These are phyloP conservation scores for Cladosporium halotolerans DNA, from an alignment of 2,329 filamentous ascomycete genomes.

Conservation along the genomic window DNA sequence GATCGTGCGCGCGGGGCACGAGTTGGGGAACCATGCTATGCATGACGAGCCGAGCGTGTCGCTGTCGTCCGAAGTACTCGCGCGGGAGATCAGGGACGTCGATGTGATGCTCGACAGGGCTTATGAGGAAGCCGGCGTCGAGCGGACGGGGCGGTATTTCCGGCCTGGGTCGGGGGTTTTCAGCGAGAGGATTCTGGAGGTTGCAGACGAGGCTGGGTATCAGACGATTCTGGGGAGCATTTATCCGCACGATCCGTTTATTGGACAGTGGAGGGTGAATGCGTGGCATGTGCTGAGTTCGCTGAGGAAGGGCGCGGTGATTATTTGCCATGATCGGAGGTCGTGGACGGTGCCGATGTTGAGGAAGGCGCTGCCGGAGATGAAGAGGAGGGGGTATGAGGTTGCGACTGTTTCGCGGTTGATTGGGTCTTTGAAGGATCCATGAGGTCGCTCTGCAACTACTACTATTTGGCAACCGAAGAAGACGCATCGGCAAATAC, in stretches of 20 bases:
- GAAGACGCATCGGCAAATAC: too few species aligned
- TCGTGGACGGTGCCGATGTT: conserved; percentile 81
- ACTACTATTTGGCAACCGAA: too few species aligned
- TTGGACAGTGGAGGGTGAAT: conserved; percentile 63
- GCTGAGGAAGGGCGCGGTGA: conserved; percentile 67
- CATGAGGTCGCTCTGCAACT: too few species aligned
- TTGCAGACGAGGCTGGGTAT: conserved; percentile 59
- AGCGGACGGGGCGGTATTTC: conserved; percentile 60
- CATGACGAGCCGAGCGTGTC: conserved; percentile 68
- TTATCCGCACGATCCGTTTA: conserved; percentile 89
- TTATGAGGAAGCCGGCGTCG: conserved; percentile 40
- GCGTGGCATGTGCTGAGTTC: conserved; percentile 74
- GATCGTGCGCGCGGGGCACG: conserved; percentile 48
- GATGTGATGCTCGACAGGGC: conserved; percentile 53
- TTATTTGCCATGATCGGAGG: conserved; percentile 80
- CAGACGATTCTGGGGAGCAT: conserved; percentile 73
- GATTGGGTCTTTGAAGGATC: too few species aligned
- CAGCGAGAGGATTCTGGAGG: conserved; percentile 58
- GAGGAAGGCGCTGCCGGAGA: conserved; percentile 61
- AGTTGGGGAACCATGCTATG: conserved; percentile 83
- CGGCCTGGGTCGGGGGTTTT: conserved; percentile 83
- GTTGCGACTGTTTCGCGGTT: conserved; percentile 59
- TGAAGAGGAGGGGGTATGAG: conserved; percentile 62
- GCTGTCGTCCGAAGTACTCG: conserved; percentile 54
- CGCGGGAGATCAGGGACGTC: conserved; percentile 58